phyloP scores from a whole-genome alignment of 331 rosid genomes.

The Ulmus americana region DNA sequence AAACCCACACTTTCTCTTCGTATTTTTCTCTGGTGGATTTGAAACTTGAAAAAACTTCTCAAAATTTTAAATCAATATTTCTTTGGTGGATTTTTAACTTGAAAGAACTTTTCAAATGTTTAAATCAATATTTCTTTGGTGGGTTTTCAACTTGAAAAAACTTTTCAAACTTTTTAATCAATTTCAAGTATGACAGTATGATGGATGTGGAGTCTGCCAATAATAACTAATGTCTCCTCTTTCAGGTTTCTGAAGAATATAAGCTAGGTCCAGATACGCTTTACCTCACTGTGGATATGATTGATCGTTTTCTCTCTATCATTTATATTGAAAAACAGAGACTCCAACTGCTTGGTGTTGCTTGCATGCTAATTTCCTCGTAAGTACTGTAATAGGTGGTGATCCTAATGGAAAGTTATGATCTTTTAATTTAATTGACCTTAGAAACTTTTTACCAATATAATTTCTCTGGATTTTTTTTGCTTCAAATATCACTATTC shows the following conservation, averaged over 20 bases:
- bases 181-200: not conserved
- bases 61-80: no score
- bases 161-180: no score
- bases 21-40: no score
- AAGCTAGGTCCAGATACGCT: constrained; percentile 83
- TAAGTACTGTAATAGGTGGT: constrained; percentile 41
- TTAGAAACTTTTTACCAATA: no score
- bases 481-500: no score
- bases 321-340: constrained; percentile 48
- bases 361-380: constrained; percentile 91
- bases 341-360: constrained; percentile 81
- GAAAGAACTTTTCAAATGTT: no score
- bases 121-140: no score
- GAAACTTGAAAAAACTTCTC: no score
- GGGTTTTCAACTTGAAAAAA: not conserved
- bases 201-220: constrained; percentile 16
- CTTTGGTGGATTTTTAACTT: no score
- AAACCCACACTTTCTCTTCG: no score
- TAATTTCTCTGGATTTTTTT: no score
- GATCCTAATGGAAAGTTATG: constrained; percentile 2
- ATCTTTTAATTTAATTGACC: not conserved
- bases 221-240: constrained; percentile 13
- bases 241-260: constrained; percentile 88
- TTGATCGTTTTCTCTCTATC: constrained; percentile 79
- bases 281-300: constrained; percentile 81